Conservation (phyloP, 768 basidiomycete genomes). For the Suillus cothurnatus region DNA sequence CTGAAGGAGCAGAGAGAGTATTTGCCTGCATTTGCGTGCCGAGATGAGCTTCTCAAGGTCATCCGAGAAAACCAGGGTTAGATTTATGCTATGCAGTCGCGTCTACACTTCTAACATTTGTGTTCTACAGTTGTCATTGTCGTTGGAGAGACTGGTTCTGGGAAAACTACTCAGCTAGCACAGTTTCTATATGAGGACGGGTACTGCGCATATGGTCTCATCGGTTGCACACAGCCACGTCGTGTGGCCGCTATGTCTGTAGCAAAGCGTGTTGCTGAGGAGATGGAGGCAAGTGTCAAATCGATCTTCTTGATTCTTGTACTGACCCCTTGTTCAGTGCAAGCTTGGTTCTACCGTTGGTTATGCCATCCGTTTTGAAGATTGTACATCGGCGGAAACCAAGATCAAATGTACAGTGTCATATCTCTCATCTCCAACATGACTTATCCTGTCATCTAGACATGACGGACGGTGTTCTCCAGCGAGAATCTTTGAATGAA, state of each 20-base stretch:
- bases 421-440: not conserved
- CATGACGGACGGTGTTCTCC: conserved; percentile 98
- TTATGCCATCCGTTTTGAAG: conserved; percentile 98
- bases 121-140: conserved; percentile 76
- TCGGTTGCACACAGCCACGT: conserved; percentile 97
- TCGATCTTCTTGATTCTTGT: conserved; percentile 2
- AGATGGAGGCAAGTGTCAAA: conserved; percentile 80
- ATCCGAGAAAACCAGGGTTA: conserved; percentile 95
- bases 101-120: conserved; percentile 2
- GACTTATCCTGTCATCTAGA: conserved; percentile 46
- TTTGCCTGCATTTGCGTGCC: conserved; percentile 95
- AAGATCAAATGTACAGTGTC: conserved; percentile 88
- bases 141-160: conserved; percentile 99
- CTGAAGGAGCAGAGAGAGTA: conserved; percentile 96
- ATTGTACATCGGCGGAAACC: conserved; percentile 91
- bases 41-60: conserved; percentile 86
- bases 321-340: conserved; percentile 49
- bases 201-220: conserved; percentile 84
- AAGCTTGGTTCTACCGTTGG: conserved; percentile 91
- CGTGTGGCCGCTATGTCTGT: conserved; percentile 99
- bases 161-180: conserved; percentile 95
- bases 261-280: conserved; percentile 99
- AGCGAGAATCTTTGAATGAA: conserved; percentile 98
- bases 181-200: conserved; percentile 98
- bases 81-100: conserved; percentile 6